phyloP scores from a whole-genome alignment of 345 rosid genomes.

The Pugionium cornutum region DNA sequence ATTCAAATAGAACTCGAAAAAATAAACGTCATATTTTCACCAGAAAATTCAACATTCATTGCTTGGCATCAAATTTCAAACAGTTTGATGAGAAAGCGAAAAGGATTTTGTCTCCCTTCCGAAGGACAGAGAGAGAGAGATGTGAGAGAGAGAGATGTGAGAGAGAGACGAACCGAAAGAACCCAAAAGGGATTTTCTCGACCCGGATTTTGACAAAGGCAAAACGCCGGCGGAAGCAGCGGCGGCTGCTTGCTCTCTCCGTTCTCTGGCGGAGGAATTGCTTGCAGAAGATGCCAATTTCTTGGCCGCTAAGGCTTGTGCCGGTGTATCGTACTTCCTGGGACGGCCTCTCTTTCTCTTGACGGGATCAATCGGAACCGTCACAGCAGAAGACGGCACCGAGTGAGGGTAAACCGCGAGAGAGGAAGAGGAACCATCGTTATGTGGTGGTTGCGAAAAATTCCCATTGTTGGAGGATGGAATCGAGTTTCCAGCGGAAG shows the following conservation, averaged over 20 bases:
- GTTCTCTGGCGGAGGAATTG: conserved; percentile 46
- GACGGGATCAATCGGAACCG: conserved; percentile 57
- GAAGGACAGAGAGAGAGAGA: no score
- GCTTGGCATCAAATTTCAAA: conserved; percentile 8
- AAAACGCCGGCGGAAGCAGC: conserved; percentile 29
- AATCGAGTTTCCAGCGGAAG: conserved; percentile 32
- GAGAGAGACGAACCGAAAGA: conserved; percentile 45
- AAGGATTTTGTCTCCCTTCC: conserved; percentile 19
- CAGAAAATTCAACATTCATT: background rate
- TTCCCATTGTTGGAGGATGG: conserved; percentile 67
- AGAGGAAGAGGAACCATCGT: conserved; percentile 36
- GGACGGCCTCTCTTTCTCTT: conserved; percentile 92
- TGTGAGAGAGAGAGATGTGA: conserved; percentile 8
- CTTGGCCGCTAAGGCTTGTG: conserved; percentile 88
- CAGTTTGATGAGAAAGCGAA: background rate
- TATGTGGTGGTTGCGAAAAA: conserved; percentile 46
- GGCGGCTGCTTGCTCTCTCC: conserved; percentile 47
- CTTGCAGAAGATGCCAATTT: conserved; percentile 59
- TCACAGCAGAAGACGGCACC: conserved; percentile 63
- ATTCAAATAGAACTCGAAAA: background rate
- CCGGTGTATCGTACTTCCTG: conserved; percentile 93
- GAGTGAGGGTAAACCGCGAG: conserved; percentile 62
- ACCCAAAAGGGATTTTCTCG: conserved; percentile 43
- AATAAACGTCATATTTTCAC: background rate
- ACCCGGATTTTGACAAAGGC: conserved; percentile 41